Base-by-base conservation (phyloP, 2,329 filamentous ascomycete species). In the Hirsutella rhossiliensis region DNA sequence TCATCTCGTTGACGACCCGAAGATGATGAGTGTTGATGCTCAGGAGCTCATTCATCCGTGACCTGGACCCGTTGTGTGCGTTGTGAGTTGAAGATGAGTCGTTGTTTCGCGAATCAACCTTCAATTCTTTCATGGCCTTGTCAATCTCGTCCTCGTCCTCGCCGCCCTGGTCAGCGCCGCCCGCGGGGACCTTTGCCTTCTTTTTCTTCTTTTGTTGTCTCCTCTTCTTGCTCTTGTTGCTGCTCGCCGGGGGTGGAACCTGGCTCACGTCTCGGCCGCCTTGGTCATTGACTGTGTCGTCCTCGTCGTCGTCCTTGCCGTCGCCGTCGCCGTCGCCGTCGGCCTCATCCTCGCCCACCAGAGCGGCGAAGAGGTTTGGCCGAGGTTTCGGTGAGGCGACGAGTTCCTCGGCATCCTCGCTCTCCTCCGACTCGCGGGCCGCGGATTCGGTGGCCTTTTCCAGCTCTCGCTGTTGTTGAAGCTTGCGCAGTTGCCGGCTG, bases 1-100 rank as follows among this genome's bases (percentile, higher is more conserved):
- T 82, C 87, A 98, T 96, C 66, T 98, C 92, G 56, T 95, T 94
- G 31, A 82, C 72, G 8, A 86, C 86, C 58, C 90, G 89, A 11
- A 98, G 74, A 53, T 88, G 78, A 51, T 84, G 76, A 1, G 81
- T 76, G 52, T 74, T 73, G 54, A 76, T 68, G 28, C 64, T 60
- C 2, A 78, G 59, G 4, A 76, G 62, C 28, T 64, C 55, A 45
- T 65, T 66, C 37, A 64, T 57, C 12, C 61, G 54, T 12, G 57
- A 43, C 18, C 45, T 41, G 27, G 47, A 37, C 15, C 49, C 45
- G 40, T 45, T 42, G 37, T 47, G 36, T 28, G 48, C 37, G 8
- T 37, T 38, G 11, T 37, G 13, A 3, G 30, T 23, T 4, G 43
- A 19, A 5, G 47, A 41, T 13, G 46, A 42, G 30, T 49, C 23